Percentiles rank a stretch among this genome's conserved stretches.
Evolutionary conservation across 805 yeast species (phyloP).

Genomic region (Lachancea kluyveri): DNA sequence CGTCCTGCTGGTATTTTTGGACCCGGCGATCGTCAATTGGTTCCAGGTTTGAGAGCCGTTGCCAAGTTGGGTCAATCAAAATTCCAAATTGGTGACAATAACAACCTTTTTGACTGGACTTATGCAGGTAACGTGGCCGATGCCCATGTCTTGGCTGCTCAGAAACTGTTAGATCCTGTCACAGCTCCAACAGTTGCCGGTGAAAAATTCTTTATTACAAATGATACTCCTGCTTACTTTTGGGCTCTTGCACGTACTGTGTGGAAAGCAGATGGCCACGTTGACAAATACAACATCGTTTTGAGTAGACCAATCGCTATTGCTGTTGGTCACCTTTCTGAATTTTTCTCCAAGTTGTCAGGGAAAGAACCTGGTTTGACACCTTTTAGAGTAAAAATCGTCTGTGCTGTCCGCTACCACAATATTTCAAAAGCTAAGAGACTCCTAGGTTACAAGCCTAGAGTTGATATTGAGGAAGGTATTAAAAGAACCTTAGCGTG

Average conservation of each 20-base stretch:
- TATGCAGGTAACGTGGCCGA: conserved; percentile 98
- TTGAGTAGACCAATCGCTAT: conserved; percentile 73
- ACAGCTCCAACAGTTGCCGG: conserved; percentile 57
- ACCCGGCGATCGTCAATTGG: conserved; percentile 95
- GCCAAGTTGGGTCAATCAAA: conserved; percentile 81
- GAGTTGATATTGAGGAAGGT: conserved; percentile 72
- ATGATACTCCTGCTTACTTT: conserved; percentile 90
- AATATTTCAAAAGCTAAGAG: conserved; percentile 82
- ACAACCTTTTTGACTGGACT: conserved; percentile 92
- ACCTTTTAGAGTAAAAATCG: conserved; percentile 88
- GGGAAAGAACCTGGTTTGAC: conserved; percentile 92
- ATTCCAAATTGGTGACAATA: conserved; percentile 91
- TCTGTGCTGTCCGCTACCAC: conserved; percentile 91
- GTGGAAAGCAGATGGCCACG: conserved; percentile 93
- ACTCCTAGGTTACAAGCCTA: conserved; percentile 73
- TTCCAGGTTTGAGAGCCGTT: conserved; percentile 84
- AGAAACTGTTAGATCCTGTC: conserved; percentile 50
- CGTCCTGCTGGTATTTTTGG: conserved; percentile 99
- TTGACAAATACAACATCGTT: conserved; percentile 62
- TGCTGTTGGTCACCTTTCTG: conserved; percentile 74
- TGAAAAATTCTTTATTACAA: conserved; percentile 83
- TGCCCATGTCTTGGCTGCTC: conserved; percentile 89
- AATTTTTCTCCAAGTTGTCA: conserved; percentile 57
- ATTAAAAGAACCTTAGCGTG: conserved; percentile 74
- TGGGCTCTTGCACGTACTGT: conserved; percentile 96